Base-by-base conservation (phyloP, 2,329 filamentous ascomycete species). In the Alternaria angustiovoidea region DNA sequence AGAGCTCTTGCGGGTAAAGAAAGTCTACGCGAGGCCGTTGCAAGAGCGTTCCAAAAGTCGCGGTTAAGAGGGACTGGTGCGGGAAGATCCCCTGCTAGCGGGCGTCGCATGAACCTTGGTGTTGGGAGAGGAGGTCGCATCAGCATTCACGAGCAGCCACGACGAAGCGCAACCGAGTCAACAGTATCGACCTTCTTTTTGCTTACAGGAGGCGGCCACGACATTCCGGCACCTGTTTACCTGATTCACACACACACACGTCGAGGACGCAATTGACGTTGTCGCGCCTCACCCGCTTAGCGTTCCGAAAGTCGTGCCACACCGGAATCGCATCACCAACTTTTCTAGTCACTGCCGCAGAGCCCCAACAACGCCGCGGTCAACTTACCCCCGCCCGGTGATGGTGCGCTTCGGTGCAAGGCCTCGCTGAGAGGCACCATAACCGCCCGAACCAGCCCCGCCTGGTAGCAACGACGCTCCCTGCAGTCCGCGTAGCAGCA, bases 381-480 rank as follows among this genome's bases (percentile, higher is more conserved):
- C 32, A 39, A 24, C 47, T 44, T 55, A 53, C 54, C 36, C 18
- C 42, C 62, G 36, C 57, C 54, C 51, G 51, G 65, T 59, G 48
- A 77, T 78, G 73, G 70, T 71, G 65, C 53, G 62, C 66, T 62
- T 60, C 60, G 58, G 66, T 54, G 48, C 65, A 62, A 66, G 66
- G 73, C 75, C 75, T 76, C 75, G 70, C 70, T 75, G 73, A 74
- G 74, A 75, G 75, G 74, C 72, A 56, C 47, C 28, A 30, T 28
- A 22, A 30, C 22, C 43, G 49, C 54, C 58, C 57, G 34, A n/a
- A 51, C 44, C 52, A 49, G 51, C 47, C 32, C 54, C 53, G 34
- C 34, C 51, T 58, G 51, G 57, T 54, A 43, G 34, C 44, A 18
- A 28, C 30, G 18, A 38, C 42, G 24, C 47, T 51, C 54, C 26